Evolutionary conservation across 2,329 filamentous ascomycete species (phyloP), one percentile per base, ranked within the genome.

Genomic region (Calonectria fujianensis): DNA sequence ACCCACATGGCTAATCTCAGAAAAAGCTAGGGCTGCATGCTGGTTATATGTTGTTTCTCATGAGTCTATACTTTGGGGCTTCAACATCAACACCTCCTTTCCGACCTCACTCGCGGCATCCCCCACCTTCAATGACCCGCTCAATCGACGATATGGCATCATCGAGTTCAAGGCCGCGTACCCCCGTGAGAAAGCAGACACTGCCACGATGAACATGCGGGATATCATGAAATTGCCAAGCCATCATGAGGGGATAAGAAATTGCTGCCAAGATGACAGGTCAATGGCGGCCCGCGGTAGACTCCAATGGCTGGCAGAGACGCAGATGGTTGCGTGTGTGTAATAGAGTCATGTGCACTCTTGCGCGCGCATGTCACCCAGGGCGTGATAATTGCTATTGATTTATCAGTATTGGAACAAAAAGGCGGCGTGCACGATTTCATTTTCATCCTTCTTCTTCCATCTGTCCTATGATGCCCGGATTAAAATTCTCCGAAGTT

Each of bases 81-180:
- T 61, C 45, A 48, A 48, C 20, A 48, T 20, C 14, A 27, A 27
- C 37, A 31, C 37, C 16, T 52, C 51, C 35, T 45, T 45, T 57
- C 24, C 29, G 31, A 29, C 51, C 45, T 57, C 50, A 32, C 14
- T n/a, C 14, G 29, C 16, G 32, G 16, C 27, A 29, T n/a, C n/a
- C 37, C 39, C 52, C 48, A 13, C 35, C 50, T 20, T 16, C 35
- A 20, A 32, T 50, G 66, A 35, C 51, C 66, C 51, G 51, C 66
- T 48, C 37, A 29, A 45, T 52, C 32, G 27, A 59, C 0, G 39
- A 29, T 10, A 41, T 69, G 66, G 66, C 51, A 69, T 69, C 66
- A 69, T 59, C 37, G 37, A 48, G 18, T 39, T 31, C 35, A 54
- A 45, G 66, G 66, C 51, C 66, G 51, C 66, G 66, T 69, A 69